phyloP scores from a whole-genome alignment of 2,329 filamentous ascomycete species.

The Penicillium occitanis region DNA sequence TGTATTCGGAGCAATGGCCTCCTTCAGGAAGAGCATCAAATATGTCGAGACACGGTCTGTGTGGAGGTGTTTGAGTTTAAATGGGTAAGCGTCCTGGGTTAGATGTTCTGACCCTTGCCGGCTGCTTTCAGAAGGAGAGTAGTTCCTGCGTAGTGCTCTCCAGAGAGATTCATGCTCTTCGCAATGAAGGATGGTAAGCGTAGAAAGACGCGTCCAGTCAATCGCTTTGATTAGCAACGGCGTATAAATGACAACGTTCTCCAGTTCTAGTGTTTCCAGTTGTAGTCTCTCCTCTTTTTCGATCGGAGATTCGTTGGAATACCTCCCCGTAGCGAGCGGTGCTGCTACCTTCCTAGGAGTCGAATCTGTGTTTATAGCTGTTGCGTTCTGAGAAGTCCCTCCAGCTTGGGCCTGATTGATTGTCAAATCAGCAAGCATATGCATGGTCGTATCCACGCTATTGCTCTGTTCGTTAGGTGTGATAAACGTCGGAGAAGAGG shows the following conservation, averaged over 20 bases:
- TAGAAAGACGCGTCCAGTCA: slow-evolving; percentile 72
- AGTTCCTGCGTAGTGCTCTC: slow-evolving; percentile 67
- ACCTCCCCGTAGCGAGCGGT: background rate
- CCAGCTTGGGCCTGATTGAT: slow-evolving; percentile 7
- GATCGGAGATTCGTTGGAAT: background rate
- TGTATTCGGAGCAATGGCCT: slow-evolving; percentile 73
- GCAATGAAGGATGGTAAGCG: slow-evolving; percentile 72
- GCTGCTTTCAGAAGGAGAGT: slow-evolving; percentile 45
- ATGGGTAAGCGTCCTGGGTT: slow-evolving; percentile 52
- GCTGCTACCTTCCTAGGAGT: background rate
- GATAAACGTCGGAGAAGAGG: slow-evolving; percentile 6
- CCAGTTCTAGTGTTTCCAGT: slow-evolving; percentile 71
- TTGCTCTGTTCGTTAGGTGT: background rate
- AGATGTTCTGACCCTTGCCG: background rate
- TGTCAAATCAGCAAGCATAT: slow-evolving; percentile 12
- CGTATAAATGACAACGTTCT: slow-evolving; percentile 71
- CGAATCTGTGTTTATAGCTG: background rate
- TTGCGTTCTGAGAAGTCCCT: background rate
- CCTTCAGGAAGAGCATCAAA: slow-evolving; percentile 72
- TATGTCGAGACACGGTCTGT: slow-evolving; percentile 69
- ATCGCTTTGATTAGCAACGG: slow-evolving; percentile 68
- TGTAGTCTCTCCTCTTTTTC: slow-evolving; percentile 50
- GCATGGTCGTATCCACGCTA: slow-evolving; percentile 4
- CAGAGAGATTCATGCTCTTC: slow-evolving; percentile 71
- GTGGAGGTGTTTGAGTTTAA: slow-evolving; percentile 72